Conservation (phyloP, 495 filamentous ascomycete species). For the Thermothielavioides terrestris region DNA sequence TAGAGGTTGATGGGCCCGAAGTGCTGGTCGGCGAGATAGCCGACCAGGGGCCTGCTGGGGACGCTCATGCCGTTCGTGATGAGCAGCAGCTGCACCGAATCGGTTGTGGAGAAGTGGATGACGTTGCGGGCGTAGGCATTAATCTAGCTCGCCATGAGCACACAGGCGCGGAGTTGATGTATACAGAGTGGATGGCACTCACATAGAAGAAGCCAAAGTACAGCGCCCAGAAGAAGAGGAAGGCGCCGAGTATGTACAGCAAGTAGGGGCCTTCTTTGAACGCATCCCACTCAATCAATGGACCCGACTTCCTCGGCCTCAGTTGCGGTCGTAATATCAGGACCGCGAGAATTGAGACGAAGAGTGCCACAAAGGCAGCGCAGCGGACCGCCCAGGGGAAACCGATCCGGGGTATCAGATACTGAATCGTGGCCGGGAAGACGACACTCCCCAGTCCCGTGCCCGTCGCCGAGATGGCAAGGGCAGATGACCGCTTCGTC, state of each 20-base stretch:
- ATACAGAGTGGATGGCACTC: conserved; percentile 13
- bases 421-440: conserved; percentile 35
- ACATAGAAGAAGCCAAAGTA: conserved; percentile 43
- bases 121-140: conserved; percentile 34
- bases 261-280: conserved; percentile 35
- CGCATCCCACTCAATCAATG: conserved; percentile 35
- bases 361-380: conserved; percentile 31
- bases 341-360: conserved; percentile 22
- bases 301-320: conserved; percentile 25
- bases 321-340: conserved; percentile 28
- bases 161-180: too few species aligned
- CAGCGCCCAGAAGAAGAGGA: conserved; percentile 36
- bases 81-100: conserved; percentile 34
- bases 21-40: conserved; percentile 32
- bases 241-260: conserved; percentile 30
- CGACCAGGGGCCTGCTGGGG: conserved; percentile 28
- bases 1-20: conserved; percentile 35
- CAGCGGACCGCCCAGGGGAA: conserved; percentile 40
- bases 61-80: conserved; percentile 36
- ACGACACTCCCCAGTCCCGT: conserved; percentile 37
- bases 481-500: conserved; percentile 26
- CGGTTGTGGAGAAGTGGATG: conserved; percentile 30
- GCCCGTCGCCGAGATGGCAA: conserved; percentile 32
- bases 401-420: conserved; percentile 33
- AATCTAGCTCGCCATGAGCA: conserved; percentile 15